Evolutionary conservation across 2,329 filamentous ascomycete species (phyloP).

Genomic region (Cordyceps cicadae): DNA sequence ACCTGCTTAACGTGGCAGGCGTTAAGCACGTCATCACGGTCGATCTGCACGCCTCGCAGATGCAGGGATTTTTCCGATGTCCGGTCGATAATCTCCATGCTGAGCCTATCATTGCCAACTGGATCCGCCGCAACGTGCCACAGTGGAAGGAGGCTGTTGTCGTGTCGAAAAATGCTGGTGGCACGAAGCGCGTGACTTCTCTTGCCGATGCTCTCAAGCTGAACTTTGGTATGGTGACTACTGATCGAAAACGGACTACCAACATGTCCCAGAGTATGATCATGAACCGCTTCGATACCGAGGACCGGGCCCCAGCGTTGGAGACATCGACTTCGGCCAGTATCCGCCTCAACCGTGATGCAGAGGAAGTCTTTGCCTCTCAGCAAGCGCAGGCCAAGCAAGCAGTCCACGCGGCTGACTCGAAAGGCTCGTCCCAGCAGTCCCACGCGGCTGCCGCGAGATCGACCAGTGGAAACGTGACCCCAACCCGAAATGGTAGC

Average conservation of each 20-base stretch:
- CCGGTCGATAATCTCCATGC: slow-evolving; percentile 96
- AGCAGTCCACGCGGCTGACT: slow-evolving; percentile 4
- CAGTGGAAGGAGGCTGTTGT: slow-evolving; percentile 89
- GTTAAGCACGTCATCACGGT: slow-evolving; percentile 97
- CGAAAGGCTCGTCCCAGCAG: slow-evolving; percentile 10
- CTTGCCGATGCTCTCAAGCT: slow-evolving; percentile 92
- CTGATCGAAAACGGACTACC: slow-evolving; percentile 58
- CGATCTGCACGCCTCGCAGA: slow-evolving; percentile 93
- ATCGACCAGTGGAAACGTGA: background rate
- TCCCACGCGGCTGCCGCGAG: background rate
- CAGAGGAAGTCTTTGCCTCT: slow-evolving; percentile 18
- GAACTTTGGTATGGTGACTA: slow-evolving; percentile 94
- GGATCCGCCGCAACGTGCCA: slow-evolving; percentile 83
- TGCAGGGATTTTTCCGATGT: slow-evolving; percentile 98
- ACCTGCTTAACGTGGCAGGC: slow-evolving; percentile 84
- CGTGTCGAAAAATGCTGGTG: slow-evolving; percentile 95
- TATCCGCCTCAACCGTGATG: slow-evolving; percentile 15
- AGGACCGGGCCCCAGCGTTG: slow-evolving; percentile 38
- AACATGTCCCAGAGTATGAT: slow-evolving; percentile 74
- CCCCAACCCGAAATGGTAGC: slow-evolving; percentile 1
- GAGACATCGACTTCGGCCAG: slow-evolving; percentile 24
- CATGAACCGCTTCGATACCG: slow-evolving; percentile 57
- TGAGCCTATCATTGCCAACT: slow-evolving; percentile 88
- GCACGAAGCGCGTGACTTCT: slow-evolving; percentile 93
- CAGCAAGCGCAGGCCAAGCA: slow-evolving; percentile 12